Conservation (phyloP, 139 green algal genomes). For the Chlamydomonas sp. region DNA sequence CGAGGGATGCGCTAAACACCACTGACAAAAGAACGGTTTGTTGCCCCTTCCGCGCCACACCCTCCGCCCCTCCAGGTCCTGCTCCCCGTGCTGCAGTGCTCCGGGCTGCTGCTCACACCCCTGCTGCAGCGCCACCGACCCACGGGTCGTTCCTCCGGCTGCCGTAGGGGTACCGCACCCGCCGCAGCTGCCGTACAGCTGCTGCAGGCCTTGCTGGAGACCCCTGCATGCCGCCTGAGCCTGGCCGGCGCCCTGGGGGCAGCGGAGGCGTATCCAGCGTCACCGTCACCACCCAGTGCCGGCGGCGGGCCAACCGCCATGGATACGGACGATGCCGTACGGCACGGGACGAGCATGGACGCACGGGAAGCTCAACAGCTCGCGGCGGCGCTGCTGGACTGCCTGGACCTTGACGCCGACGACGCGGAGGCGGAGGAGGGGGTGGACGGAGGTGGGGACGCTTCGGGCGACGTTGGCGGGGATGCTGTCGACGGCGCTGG, state of each 20-base stretch:
- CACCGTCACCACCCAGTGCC: no score
- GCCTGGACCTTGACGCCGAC: neutral
- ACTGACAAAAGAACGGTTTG: no score
- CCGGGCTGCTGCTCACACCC: conserved; percentile 10
- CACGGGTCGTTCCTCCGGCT: no score
- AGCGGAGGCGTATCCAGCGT: neutral
- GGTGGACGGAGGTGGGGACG: neutral
- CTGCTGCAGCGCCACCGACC: neutral
- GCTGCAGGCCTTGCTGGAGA: conserved; percentile 8
- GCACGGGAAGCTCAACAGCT: neutral
- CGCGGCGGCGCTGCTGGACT: neutral
- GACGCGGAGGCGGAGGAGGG: neutral
- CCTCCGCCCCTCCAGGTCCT: conserved; percentile 3
- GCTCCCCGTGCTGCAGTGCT: neutral
- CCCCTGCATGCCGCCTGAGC: neutral
- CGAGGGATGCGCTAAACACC: no score
- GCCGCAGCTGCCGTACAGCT: neutral
- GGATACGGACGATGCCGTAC: neutral
- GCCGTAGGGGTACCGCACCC: neutral
- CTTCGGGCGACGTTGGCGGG: neutral
- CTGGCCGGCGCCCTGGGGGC: neutral
- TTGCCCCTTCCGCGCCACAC: no score
- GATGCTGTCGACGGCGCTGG: neutral
- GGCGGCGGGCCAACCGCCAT: neutral
- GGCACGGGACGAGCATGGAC: neutral